Evolutionary conservation across 208 protist genomes (phyloP), one percentile per base, ranked within the genome.

Genomic region (Crithidia acanthocephali): DNA sequence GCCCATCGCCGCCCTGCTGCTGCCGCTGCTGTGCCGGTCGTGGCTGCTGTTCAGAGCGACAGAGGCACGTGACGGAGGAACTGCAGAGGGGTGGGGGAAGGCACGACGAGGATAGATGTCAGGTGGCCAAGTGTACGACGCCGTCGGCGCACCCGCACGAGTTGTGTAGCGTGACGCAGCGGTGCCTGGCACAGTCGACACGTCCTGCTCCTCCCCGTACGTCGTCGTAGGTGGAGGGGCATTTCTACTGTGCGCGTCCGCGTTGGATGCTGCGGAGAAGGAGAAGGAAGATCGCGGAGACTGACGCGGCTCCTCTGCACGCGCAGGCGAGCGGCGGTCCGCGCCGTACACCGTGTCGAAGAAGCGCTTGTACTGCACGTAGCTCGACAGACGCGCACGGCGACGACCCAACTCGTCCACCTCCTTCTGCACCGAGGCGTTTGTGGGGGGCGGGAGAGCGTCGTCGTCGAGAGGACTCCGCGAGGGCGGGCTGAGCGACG

Each of bases 291-390:
- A 11, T 15, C 10, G 15, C 13, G 40, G 44, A 3, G 44, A 48
- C 44, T 48, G 44, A 11, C 35, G 35, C 35, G 16, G 3, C 18
- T 48, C 44, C 23, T 10, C n/a, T 42, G 60, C 27, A 10, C 11
- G 27, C 3, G 18, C 47, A 40, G 53, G 48, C 8, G 53, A 71
- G n/a, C 10, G 11, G 1, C 55, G 51, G 15, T 11, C n/a, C 4
- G 40, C 32, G 11, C 48, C 56, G 58, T 78, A 78, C 8, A 30
- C 52, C 20, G 72, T 42, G 53, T 78, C 72, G 23, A 78, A 78
- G 48, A 78, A 72, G 3, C 72, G 72, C 60, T 68, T 78, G 72
- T 78, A 72, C 33, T 72, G 59, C 15, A 57, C 50, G 72, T 72
- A 72, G 37, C 65, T 62, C 30, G 35, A 35, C 28, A 60, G 57